phyloP scores from a whole-genome alignment of 345 rosid genomes.

The Cardamine chenopodiifolia region DNA sequence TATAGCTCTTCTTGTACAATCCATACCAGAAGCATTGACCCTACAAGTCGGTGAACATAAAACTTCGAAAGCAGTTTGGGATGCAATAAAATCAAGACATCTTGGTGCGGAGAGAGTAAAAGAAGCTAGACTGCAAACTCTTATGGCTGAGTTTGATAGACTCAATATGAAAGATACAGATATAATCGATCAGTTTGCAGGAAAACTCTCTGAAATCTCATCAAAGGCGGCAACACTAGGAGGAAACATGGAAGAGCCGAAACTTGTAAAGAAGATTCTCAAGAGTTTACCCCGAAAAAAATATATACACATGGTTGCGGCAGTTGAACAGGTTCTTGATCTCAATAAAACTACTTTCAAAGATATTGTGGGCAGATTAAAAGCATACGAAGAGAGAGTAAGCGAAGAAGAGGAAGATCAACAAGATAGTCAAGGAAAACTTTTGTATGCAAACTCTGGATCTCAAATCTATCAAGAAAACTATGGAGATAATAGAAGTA shows the following conservation, averaged over 20 bases:
- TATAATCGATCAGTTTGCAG: neutral
- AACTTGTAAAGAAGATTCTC: neutral
- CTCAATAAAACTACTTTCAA: too few species aligned
- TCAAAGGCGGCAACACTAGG: too few species aligned
- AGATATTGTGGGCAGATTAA: neutral
- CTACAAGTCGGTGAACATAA: neutral
- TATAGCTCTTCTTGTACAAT: rapidly evolving
- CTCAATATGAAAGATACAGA: neutral
- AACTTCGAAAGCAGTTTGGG: neutral
- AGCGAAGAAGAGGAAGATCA: neutral
- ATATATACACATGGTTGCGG: neutral
- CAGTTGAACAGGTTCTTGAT: neutral
- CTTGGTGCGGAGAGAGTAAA: neutral
- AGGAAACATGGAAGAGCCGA: neutral
- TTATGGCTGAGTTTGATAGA: neutral
- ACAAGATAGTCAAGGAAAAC: neutral
- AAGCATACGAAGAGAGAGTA: neutral
- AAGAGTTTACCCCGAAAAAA: neutral
- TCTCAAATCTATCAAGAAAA: neutral
- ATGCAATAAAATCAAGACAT: neutral
- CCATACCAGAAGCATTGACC: too few species aligned
- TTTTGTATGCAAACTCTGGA: neutral
- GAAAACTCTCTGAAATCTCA: neutral
- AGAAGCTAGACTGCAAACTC: neutral
- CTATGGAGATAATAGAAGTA: rapidly evolving